Evolutionary conservation across 345 rosid species (phyloP), one percentile per base, ranked within the genome.

Genomic region (Melastoma malabathricum): DNA sequence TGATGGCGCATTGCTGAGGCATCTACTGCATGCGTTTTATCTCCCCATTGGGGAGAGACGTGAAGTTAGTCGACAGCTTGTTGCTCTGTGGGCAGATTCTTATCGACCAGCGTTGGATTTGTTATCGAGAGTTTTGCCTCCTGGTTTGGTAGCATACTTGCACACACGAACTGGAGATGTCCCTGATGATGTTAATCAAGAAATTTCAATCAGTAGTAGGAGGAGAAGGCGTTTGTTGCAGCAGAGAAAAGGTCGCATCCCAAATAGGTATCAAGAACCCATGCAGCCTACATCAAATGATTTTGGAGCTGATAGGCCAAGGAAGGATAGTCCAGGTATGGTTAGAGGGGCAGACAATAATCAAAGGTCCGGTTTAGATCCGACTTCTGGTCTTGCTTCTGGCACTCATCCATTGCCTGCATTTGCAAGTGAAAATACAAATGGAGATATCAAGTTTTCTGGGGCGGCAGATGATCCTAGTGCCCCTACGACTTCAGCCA

Each of bases 31-130:
- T 71, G 94, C 95, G 15, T 92, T 82, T 72, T 81, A 73, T 56
- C 78, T 84, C 72, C 83, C 90, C 67, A 72, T 84, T 59, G 94
- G 93, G 60, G 99, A 92, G 78, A 82, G 94, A 6, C 82, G 95
- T 3, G 97, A 88, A 68, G 89, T 92, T 60, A 92, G 97, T 75
- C 81, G 80, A 60, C 99, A 92, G 72, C 99, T 92, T 79, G 99
- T 92, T 54, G 99, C 97, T 62, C 86, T 92, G 50, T 92, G 99
- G 99, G 99, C 99, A 12, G 99, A 92, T 76, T 92, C 99, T 56
- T 88, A 92, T 68, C 97, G 84, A 66, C 99, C 99, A 46, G 93
- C 99, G 57, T 69, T 87, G 56, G 86, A 83, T 58, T 68, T 88
- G 46, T 63, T 88, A 60, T 88, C 95, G 48, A 83, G 99, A 66